phyloP scores from a whole-genome alignment of 495 filamentous ascomycete species.

The Xylaria bambusicola region DNA sequence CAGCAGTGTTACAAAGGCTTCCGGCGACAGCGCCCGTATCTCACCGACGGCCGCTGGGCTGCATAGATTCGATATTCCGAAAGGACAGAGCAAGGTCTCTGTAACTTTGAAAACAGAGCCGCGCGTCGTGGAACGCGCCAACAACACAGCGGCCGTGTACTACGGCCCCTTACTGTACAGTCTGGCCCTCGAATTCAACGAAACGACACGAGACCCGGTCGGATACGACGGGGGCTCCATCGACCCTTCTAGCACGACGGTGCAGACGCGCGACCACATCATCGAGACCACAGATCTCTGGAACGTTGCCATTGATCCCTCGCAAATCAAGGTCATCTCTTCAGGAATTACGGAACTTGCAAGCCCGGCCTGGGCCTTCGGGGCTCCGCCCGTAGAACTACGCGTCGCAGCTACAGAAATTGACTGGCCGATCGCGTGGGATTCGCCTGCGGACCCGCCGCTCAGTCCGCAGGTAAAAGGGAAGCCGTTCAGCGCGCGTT shows the following conservation, averaged over 20 bases:
- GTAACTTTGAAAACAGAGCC: constrained; percentile 35
- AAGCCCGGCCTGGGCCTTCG: constrained; percentile 52
- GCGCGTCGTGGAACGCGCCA: constrained; percentile 45
- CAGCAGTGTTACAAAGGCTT: constrained; percentile 23
- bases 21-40: constrained; percentile 1
- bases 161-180: constrained; percentile 59
- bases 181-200: constrained; percentile 42
- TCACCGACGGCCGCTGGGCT: constrained; percentile 35
- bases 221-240: constrained; percentile 20
- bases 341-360: constrained; percentile 31
- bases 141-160: constrained; percentile 58
- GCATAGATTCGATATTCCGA: constrained; percentile 38
- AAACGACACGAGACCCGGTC: constrained; percentile 20
- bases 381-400: constrained; percentile 50
- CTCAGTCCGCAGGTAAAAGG: constrained; percentile 32
- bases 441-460: constrained; percentile 50
- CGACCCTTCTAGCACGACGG: constrained; percentile 23
- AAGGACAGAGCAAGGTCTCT: constrained; percentile 34
- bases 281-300: constrained; percentile 43
- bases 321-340: constrained; percentile 33
- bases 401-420: constrained; percentile 54
- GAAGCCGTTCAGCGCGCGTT: constrained; percentile 41
- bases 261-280: constrained; percentile 31
- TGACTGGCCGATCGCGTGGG: constrained; percentile 50
- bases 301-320: constrained; percentile 55